phyloP scores from a whole-genome alignment of 768 basidiomycete genomes.

The Kwoniella shandongensis region DNA sequence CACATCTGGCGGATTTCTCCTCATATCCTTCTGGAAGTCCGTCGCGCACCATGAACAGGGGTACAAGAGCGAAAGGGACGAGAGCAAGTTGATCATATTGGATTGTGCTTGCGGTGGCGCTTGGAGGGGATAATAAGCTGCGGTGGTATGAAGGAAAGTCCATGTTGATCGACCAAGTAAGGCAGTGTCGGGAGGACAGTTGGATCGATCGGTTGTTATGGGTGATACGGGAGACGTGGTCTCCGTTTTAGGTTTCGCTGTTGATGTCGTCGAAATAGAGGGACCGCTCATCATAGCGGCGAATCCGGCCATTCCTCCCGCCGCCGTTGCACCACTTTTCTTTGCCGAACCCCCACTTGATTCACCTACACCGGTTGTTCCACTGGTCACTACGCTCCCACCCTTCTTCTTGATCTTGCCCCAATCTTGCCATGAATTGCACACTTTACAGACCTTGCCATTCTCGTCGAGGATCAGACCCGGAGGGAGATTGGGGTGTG shows the following conservation, averaged over 20 bases:
- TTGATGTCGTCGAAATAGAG: slow-evolving; percentile 5
- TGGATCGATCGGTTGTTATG: slow-evolving; percentile 56
- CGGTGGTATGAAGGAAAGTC: slow-evolving; percentile 94
- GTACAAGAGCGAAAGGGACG: slow-evolving; percentile 76
- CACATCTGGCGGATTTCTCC: slow-evolving; percentile 71
- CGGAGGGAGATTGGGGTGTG: slow-evolving; percentile 60
- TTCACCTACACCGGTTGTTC: slow-evolving; percentile 62
- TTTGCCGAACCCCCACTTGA: slow-evolving; percentile 63
- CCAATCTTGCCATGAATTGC: slow-evolving; percentile 55
- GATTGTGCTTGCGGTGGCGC: slow-evolving; percentile 73
- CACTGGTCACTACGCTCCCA: slow-evolving; percentile 9
- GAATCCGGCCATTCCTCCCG: slow-evolving; percentile 29
- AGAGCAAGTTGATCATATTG: slow-evolving; percentile 78
- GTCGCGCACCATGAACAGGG: slow-evolving; percentile 82
- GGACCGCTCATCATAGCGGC: slow-evolving; percentile 39
- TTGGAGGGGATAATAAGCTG: slow-evolving; percentile 87
- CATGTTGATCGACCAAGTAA: slow-evolving; percentile 88
- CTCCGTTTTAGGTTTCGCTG: not conserved
- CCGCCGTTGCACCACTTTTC: slow-evolving; percentile 49
- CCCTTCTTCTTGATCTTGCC: slow-evolving; percentile 37
- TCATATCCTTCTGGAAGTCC: slow-evolving; percentile 74
- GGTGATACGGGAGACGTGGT: not conserved
- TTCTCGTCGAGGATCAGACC: slow-evolving; percentile 88
- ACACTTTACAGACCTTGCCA: slow-evolving; percentile 93
- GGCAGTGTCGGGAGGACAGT: slow-evolving; percentile 89